Conservation (phyloP, 805 yeast species). For the Dipodascus geniculatus region DNA sequence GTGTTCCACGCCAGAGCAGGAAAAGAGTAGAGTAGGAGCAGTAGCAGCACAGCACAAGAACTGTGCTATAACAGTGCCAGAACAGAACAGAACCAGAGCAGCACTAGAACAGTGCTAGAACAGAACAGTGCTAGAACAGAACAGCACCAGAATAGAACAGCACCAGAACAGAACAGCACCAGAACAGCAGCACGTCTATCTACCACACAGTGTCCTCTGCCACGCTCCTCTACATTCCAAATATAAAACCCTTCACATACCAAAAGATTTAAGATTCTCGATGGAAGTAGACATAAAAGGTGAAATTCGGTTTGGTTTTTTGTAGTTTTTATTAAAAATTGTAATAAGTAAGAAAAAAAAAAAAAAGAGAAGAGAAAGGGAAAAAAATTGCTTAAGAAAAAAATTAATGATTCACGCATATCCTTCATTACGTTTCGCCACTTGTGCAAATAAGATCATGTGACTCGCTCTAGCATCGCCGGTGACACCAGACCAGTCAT, state of each 20-base stretch:
- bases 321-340: constrained; percentile 9
- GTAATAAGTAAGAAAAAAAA: background rate
- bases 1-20: background rate
- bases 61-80: background rate
- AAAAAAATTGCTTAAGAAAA: background rate
- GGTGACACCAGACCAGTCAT: background rate
- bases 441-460: constrained; percentile 2
- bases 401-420: background rate
- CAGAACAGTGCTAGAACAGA: no score
- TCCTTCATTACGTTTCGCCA: background rate
- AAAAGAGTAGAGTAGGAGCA: no score
- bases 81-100: no score
- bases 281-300: constrained; percentile 58
- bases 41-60: constrained; percentile 1
- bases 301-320: constrained; percentile 4
- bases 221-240: no score
- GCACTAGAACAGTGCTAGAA: no score
- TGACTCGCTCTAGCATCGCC: constrained; percentile 2
- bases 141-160: no score
- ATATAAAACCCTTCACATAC: no score
- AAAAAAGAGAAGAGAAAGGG: background rate
- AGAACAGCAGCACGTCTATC: no score
- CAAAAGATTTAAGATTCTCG: constrained; percentile 47
- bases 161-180: background rate
- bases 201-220: no score